These are phyloP conservation scores for Theileria sp. DNA, from an alignment of 169 alveolate genomes.

Conservation along the genomic window DNA sequence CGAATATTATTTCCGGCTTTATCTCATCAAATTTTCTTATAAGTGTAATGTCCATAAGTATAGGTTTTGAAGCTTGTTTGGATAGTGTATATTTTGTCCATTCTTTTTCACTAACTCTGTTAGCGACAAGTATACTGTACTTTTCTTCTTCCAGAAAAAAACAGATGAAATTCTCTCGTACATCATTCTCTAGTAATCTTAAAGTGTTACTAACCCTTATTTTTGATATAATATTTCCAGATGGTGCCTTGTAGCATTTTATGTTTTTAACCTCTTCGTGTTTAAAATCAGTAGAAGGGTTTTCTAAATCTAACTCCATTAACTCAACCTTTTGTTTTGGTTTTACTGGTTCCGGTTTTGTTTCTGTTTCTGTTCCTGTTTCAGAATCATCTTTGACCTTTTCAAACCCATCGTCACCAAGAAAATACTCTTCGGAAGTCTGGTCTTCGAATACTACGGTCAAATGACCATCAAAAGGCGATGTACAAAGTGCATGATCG, in stretches of 20 bases:
- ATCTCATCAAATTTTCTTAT: conserved; percentile 3
- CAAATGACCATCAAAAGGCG: conserved; percentile 43
- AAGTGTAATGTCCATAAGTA: conserved; percentile 5
- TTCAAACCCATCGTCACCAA: conserved; percentile 14
- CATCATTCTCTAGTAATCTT: neutral
- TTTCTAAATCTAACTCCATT: neutral
- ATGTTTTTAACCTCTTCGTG: conserved; percentile 1
- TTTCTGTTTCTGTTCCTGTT: neutral
- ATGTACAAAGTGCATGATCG: conserved; percentile 26
- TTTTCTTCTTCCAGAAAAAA: neutral
- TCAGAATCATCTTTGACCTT: neutral
- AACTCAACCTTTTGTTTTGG: neutral
- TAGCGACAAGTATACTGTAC: conserved; percentile 1
- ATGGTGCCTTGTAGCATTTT: conserved; percentile 9
- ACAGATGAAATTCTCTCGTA: neutral
- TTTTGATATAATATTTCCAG: neutral
- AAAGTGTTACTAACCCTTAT: neutral
- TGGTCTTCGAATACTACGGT: conserved; percentile 30
- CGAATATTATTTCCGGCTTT: neutral
- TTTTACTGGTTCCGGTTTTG: neutral
- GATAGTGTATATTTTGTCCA: conserved; percentile 15
- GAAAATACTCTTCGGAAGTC: conserved; percentile 17
- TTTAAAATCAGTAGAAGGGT: neutral
- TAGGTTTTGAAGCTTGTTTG: neutral
- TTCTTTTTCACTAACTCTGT: neutral